A percentile compares a stretch with the other conserved stretches of the same genome.
Evolutionary conservation across 352 stramenopile genomes (phyloP).

Genomic region (Phytopythium delawarense): DNA sequence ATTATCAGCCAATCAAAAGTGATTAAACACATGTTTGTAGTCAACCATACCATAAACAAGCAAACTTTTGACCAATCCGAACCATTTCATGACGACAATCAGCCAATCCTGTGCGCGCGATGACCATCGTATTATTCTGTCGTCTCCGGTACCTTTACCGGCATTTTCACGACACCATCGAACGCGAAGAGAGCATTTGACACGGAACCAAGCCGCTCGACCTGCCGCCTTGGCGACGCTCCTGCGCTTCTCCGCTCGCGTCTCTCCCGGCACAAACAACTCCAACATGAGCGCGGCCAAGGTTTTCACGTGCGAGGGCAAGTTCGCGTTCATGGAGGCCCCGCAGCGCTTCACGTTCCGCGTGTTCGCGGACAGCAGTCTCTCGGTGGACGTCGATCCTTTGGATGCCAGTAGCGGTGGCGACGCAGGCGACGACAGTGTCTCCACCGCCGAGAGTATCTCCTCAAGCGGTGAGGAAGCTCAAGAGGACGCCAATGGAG

Average conservation of each 20-base stretch:
- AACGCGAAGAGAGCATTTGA: background rate
- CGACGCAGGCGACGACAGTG: background rate
- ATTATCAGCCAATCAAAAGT: background rate
- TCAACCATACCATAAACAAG: background rate
- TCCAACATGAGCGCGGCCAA: slow-evolving; percentile 8
- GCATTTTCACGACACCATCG: background rate
- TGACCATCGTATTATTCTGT: slow-evolving; percentile 3
- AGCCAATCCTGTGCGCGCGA: background rate
- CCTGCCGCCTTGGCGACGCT: background rate
- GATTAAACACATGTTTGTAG: background rate
- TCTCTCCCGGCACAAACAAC: background rate
- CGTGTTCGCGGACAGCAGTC: slow-evolving; percentile 28
- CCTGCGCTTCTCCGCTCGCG: background rate
- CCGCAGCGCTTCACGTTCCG: slow-evolving; percentile 27
- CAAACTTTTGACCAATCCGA: background rate
- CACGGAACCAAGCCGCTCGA: background rate
- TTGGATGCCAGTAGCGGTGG: background rate
- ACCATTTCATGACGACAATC: background rate
- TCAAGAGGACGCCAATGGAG: background rate
- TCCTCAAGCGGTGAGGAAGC: no score
- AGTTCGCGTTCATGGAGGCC: slow-evolving; percentile 26
- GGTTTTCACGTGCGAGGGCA: slow-evolving; percentile 38
- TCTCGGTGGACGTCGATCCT: slow-evolving; percentile 22
- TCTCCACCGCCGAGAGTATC: background rate
- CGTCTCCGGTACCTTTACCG: background rate